These are phyloP conservation scores for Logfia minima DNA, from an alignment of 129 eudicot genomes.

Conservation along the genomic window DNA sequence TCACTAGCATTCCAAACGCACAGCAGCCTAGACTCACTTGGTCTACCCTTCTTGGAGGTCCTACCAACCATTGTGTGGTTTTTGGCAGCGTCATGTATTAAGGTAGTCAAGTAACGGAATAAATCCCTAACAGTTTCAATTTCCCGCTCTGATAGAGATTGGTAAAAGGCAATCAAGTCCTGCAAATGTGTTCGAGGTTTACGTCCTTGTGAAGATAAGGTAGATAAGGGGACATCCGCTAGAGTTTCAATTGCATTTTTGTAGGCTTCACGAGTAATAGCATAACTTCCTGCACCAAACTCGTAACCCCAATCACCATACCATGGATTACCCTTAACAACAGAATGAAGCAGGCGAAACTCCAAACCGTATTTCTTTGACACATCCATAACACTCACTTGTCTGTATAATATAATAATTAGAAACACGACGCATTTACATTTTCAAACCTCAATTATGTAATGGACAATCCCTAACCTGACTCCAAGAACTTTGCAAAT, in stretches of 20 bases:
- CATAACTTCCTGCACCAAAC: constrained; percentile 89
- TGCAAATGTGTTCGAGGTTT: constrained; percentile 72
- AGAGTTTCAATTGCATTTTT: constrained; percentile 57
- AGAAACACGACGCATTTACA: neutral
- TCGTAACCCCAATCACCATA: constrained; percentile 95
- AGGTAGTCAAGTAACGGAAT: constrained; percentile 50
- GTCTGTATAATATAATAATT: constrained; percentile 36
- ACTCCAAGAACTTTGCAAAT: constrained; percentile 79
- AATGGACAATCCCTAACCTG: constrained; percentile 52
- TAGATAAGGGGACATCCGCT: constrained; percentile 56
- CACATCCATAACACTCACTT: constrained; percentile 92
- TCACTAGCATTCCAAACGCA: constrained; percentile 66
- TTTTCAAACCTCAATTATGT: neutral
- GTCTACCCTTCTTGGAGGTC: constrained; percentile 42
- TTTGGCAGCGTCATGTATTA: constrained; percentile 54
- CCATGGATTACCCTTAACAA: constrained; percentile 79
- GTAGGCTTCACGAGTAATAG: constrained; percentile 63
- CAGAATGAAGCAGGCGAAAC: constrained; percentile 77
- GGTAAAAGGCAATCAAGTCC: constrained; percentile 68
- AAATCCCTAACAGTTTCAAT: constrained; percentile 66
- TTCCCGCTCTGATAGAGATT: constrained; percentile 64
- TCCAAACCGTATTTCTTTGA: constrained; percentile 85
- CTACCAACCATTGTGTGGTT: constrained; percentile 28
- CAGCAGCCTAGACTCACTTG: constrained; percentile 48
- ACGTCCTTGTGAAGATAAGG: constrained; percentile 58